phyloP scores from a whole-genome alignment of 352 stramenopile species.

The Pythium pyrilobum region DNA sequence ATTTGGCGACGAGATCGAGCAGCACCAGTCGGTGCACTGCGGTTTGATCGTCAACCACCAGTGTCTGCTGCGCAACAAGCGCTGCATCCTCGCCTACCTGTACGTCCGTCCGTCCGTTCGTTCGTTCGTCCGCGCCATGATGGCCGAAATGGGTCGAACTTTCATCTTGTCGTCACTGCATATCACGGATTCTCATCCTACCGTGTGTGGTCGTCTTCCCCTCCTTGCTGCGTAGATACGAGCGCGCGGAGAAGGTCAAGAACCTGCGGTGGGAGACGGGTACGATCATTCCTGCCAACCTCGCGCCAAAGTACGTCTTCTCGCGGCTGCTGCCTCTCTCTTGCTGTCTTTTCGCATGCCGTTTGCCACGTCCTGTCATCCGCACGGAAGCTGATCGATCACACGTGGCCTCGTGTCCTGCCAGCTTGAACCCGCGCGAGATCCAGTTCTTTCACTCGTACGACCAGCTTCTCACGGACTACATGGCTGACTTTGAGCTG shows the following conservation, averaged over 20 bases:
- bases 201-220: no score
- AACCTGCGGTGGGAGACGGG: slow-evolving; percentile 88
- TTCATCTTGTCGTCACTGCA: no score
- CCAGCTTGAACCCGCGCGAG: slow-evolving; percentile 79
- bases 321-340: no score
- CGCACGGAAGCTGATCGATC: no score
- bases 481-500: slow-evolving; percentile 86
- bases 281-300: slow-evolving; percentile 72
- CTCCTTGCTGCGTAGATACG: slow-evolving; percentile 29
- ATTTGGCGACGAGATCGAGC: slow-evolving; percentile 56
- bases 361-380: not conserved
- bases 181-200: no score
- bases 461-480: slow-evolving; percentile 88
- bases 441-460: slow-evolving; percentile 90
- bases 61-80: slow-evolving; percentile 88
- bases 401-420: no score
- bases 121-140: no score
- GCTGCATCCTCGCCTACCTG: slow-evolving; percentile 85
- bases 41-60: slow-evolving; percentile 87
- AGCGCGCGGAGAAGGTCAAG: slow-evolving; percentile 86
- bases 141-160: no score
- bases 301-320: slow-evolving; percentile 60
- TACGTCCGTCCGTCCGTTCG: no score
- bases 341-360: no score
- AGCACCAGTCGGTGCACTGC: slow-evolving; percentile 61